These are phyloP conservation scores for Populus alba DNA, from an alignment of 345 rosid genomes.

Conservation along the genomic window DNA sequence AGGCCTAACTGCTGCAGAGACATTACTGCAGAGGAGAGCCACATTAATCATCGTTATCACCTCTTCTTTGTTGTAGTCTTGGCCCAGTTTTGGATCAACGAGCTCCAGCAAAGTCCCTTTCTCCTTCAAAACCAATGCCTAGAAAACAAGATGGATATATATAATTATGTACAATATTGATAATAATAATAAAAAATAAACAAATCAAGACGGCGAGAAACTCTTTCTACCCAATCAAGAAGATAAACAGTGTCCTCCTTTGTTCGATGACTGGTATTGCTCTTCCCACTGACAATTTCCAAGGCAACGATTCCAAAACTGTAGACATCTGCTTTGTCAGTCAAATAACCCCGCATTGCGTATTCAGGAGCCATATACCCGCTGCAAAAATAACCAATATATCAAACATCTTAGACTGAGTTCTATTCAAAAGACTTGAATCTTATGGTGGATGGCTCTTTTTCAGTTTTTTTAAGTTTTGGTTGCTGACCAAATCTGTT, in stretches of 20 bases:
- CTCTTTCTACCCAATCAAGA: conserved; percentile 42
- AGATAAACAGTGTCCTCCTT: conserved; percentile 36
- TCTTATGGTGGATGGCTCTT: too few relatives aligned
- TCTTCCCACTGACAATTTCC: conserved; percentile 44
- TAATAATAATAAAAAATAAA: too few relatives aligned
- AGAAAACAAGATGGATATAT: not conserved
- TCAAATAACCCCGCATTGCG: conserved; percentile 48
- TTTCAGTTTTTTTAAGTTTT: too few relatives aligned
- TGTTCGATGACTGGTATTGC: conserved; percentile 26
- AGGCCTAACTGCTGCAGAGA: conserved; percentile 13
- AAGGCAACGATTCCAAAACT: conserved; percentile 52
- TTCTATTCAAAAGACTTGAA: too few relatives aligned
- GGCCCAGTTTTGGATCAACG: conserved; percentile 13
- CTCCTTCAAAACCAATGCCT: conserved; percentile 20
- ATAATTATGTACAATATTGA: too few relatives aligned
- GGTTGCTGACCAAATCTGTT: too few relatives aligned
- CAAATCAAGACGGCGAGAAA: too few relatives aligned
- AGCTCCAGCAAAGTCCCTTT: conserved; percentile 9
- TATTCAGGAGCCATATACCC: conserved; percentile 63
- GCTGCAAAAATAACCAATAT: conserved; percentile 18
- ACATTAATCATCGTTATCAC: conserved; percentile 16
- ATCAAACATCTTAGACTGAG: too few relatives aligned
- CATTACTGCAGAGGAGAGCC: conserved; percentile 20
- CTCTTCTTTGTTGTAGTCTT: conserved; percentile 10
- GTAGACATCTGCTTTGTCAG: conserved; percentile 56